Evolutionary conservation across 352 stramenopile species (phyloP).

Genomic region (Pythium coloratum): DNA sequence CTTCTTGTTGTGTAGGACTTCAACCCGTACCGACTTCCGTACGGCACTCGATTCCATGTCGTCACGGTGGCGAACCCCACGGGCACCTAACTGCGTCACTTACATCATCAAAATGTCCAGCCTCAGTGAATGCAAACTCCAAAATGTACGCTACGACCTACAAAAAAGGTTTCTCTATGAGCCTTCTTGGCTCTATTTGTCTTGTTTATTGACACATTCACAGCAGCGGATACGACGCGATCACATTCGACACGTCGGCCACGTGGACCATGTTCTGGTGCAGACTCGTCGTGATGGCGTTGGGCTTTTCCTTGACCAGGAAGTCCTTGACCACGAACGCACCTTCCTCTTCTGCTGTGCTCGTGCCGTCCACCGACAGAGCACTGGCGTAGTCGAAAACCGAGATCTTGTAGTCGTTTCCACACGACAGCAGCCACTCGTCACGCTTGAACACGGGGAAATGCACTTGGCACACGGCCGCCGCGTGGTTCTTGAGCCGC

Average conservation of each 20-base stretch:
- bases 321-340: slow-evolving; percentile 54
- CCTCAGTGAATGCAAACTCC: slow-evolving; percentile 4
- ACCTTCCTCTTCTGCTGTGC: slow-evolving; percentile 11
- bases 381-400: slow-evolving; percentile 60
- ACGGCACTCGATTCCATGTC: slow-evolving; percentile 77
- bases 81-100: slow-evolving; percentile 39
- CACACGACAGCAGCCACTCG: slow-evolving; percentile 60
- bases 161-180: not conserved
- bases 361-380: slow-evolving; percentile 27
- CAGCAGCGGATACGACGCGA: slow-evolving; percentile 46
- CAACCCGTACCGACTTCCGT: slow-evolving; percentile 73
- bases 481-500: slow-evolving; percentile 50
- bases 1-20: slow-evolving; percentile 53
- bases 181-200: not conserved
- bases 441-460: slow-evolving; percentile 51
- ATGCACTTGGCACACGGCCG: slow-evolving; percentile 61
- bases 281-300: slow-evolving; percentile 53
- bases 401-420: slow-evolving; percentile 67
- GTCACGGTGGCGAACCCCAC: slow-evolving; percentile 78
- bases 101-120: slow-evolving; percentile 11
- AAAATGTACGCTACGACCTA: slow-evolving; percentile 4
- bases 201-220: slow-evolving; percentile 22
- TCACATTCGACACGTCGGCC: slow-evolving; percentile 48
- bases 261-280: slow-evolving; percentile 58
- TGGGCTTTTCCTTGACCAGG: slow-evolving; percentile 40